Evolutionary conservation across 1,139 yeast genomes (phyloP), one percentile per base, ranked within the genome.

Genomic region (Dujonia santamariae): DNA sequence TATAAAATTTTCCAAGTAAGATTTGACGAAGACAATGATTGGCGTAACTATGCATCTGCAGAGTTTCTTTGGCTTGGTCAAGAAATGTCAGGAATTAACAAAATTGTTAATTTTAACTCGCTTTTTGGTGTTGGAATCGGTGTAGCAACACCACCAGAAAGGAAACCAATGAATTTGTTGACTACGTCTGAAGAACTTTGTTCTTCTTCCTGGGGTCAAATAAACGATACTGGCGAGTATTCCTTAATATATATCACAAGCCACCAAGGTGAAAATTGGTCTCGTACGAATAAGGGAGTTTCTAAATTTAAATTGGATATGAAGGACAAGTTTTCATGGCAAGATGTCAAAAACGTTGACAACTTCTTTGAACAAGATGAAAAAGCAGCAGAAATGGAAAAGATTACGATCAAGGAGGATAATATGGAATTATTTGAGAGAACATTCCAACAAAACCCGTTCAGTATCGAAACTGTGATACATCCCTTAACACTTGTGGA

Each of bases 201-300:
- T 39, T 62, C 70, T 4, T 42, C 67, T 7, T 63, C 71, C 3
- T 63, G 68, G 67, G 67, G 61, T 3, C 71, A 65, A 43, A 37
- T 63, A 3, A 46, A 48, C 30, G 60, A 51, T 16, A 40, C 20
- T 2, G 62, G 60, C 31, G 55, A 51, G 15, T 37, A 42, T 21
- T 40, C 51, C 1, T 44, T 66, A 21, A 23, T 63, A 3, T 65
- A 58, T 38, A 49, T 59, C 7, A 62, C 71, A 0, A 44, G 60
- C 3, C 62, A 62, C 41, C 72, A 66, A 39, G 44, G 63, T 16
- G 64, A 65, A 31, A 61, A 61, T 36, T 55, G 55, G 53, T 36
- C 47, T 13, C 21, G 18, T 9, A 19, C 3, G 17, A 25, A 13
- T 8, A 11, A 26, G 13, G n/a, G n/a, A n/a, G n/a, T n/a, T n/a